Conservation (phyloP, 305 asterid species). For the Solanum aculeatissimum region DNA sequence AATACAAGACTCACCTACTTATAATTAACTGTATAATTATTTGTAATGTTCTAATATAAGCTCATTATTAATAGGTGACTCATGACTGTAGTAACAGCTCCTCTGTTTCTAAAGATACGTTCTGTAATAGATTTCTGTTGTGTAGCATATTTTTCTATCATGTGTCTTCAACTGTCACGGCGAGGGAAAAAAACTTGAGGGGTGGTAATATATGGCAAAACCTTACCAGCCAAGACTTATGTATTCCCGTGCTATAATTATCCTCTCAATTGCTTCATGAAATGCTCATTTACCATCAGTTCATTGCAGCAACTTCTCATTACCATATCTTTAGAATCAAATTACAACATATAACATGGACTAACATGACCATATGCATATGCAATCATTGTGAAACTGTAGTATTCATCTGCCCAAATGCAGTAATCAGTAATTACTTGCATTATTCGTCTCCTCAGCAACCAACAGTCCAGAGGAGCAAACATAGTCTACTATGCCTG, state of each 20-base stretch:
- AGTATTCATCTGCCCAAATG: not conserved
- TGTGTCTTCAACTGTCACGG: slow-evolving; percentile 75
- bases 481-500: not conserved
- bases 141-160: slow-evolving; percentile 73
- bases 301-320: not conserved
- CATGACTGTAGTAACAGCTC: not conserved
- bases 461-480: not conserved
- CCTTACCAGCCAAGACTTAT: too few relatives aligned
- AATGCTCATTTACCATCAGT: not conserved
- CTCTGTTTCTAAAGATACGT: not conserved
- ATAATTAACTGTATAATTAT: not conserved
- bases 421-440: not conserved
- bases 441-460: not conserved
- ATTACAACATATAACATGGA: not conserved
- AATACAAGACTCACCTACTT: not conserved
- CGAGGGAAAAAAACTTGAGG: too few relatives aligned
- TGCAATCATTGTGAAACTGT: not conserved
- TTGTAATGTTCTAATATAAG: not conserved
- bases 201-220: too few relatives aligned
- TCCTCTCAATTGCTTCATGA: too few relatives aligned
- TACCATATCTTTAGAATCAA: not conserved
- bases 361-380: not conserved
- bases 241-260: too few relatives aligned
- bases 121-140: slow-evolving; percentile 11
- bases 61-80: not conserved